Conservation (phyloP, 331 rosid genomes). For the Cydonia oblonga region DNA sequence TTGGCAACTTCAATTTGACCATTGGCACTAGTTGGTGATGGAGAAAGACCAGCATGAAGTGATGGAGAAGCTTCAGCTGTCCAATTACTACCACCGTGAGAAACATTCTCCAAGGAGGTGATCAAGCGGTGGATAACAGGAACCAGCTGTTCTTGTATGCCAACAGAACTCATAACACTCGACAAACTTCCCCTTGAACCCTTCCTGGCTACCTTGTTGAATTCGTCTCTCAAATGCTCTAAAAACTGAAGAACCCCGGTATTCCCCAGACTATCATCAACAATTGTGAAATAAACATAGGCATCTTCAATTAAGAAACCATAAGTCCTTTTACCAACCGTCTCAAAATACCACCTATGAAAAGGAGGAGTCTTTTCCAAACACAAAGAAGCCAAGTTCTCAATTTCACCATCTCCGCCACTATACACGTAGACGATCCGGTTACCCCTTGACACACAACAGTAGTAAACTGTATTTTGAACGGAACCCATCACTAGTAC, state of each 20-base stretch:
- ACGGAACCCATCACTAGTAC: too few species aligned
- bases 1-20: conserved; percentile 52
- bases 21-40: conserved; percentile 22
- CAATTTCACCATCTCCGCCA: conserved; percentile 43
- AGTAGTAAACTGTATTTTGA: too few species aligned
- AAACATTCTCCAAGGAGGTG: conserved; percentile 61
- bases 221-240: conserved; percentile 75
- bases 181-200: conserved; percentile 57
- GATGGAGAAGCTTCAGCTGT: too few species aligned
- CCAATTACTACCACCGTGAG: conserved; percentile 39
- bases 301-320: too few species aligned
- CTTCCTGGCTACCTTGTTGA: conserved; percentile 41
- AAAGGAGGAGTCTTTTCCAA: conserved; percentile 59
- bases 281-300: conserved; percentile 30
- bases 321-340: conserved; percentile 40
- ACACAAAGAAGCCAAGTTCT: conserved; percentile 47
- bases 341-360: conserved; percentile 77
- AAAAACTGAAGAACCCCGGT: conserved; percentile 50
- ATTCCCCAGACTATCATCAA: conserved; percentile 48
- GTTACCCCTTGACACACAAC: conserved; percentile 44
- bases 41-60: too few species aligned
- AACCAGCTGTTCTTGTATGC: conserved; percentile 54
- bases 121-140: conserved; percentile 54
- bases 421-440: conserved; percentile 46
- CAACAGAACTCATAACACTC: conserved; percentile 36